Evolutionary conservation across 768 basidiomycete genomes (phyloP).

Genomic region (Tylopilus subfusipes): DNA sequence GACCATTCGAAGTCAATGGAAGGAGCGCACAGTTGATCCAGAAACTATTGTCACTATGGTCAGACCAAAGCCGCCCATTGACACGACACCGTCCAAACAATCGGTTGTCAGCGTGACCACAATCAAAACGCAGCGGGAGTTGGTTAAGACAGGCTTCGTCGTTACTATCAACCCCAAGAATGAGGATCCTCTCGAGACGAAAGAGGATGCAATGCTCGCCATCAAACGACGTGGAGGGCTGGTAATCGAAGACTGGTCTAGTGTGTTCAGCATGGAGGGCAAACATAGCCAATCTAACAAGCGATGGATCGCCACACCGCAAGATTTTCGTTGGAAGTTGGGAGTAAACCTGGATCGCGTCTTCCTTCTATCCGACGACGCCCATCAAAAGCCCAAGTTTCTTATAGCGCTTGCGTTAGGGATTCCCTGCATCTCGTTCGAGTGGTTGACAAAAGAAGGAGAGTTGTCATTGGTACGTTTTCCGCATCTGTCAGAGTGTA

Average conservation of each 20-base stretch:
- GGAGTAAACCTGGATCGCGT: constrained; percentile 42
- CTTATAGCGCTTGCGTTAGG: constrained; percentile 81
- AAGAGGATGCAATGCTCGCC: constrained; percentile 38
- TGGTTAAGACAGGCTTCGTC: constrained; percentile 54
- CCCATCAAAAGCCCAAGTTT: constrained; percentile 73
- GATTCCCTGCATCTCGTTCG: constrained; percentile 69
- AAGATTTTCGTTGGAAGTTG: constrained; percentile 45
- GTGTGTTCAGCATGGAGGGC: constrained; percentile 55
- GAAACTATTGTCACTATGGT: constrained; percentile 43
- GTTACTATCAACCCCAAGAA: constrained; percentile 47
- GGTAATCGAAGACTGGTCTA: constrained; percentile 61
- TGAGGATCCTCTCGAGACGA: constrained; percentile 37
- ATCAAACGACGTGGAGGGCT: constrained; percentile 53
- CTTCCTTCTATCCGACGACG: constrained; percentile 65
- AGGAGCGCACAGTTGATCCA: constrained; percentile 43
- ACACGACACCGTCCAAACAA: constrained; percentile 48
- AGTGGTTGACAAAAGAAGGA: constrained; percentile 42
- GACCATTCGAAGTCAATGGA: constrained; percentile 51
- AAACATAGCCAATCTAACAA: constrained; percentile 39
- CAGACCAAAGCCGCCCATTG: constrained; percentile 32
- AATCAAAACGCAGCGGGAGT: constrained; percentile 34
- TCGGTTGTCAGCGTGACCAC: constrained; percentile 40
- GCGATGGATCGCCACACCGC: constrained; percentile 50
- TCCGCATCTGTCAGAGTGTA: not conserved
- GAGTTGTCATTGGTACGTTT: constrained; percentile 30